Evolutionary conservation across 2,329 filamentous ascomycete genomes (phyloP), one percentile per base, ranked within the genome.

Genomic region (Apiospora aurea): DNA sequence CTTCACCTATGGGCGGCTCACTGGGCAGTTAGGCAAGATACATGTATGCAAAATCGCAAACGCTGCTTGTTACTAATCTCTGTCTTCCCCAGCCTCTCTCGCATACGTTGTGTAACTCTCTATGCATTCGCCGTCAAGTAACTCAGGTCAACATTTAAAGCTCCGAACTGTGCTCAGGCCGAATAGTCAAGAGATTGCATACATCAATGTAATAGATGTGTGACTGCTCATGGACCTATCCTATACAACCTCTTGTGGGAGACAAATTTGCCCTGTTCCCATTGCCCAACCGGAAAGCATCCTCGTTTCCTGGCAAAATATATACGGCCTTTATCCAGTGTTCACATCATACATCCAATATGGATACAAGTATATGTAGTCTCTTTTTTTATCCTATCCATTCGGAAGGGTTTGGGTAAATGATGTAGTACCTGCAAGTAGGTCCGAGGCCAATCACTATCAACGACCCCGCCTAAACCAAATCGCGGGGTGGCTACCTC

Each of bases 381-480:
- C n/a, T n/a, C n/a, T 21, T 47, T 47, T 21, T 47, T 8, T 21
- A 16, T 47, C 18, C 44, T 8, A 47, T 4, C 5, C 18, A 21
- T 21, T 7, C 24, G 1, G 51, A 16, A 26, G 24, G 26, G 51
- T 29, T 57, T 29, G 13, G 51, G 26, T 38, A 5, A 24, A 49
- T 49, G 47, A 5, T 49, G 10, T 21, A 49, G 53, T 38, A 38
- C 57, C 21, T 16, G 5, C 11, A 64, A 24, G 11, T 26, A 24
- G 21, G 57, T 64, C 57, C n/a, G 57, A 64, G 57, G 18, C 57
- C 57, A 64, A 64, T 64, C 57, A 41, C 38, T 64, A 41, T 64
- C 34, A 64, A 41, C n/a, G 11, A 41, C 57, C 57, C 57, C 57
- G 41, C 57, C 57, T 64, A 34, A 57, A 29, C 26, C 18, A 29